Evolutionary conservation across 495 filamentous ascomycete species (phyloP), one percentile per base, ranked within the genome.

Genomic region (Cercophora newfieldiana): DNA sequence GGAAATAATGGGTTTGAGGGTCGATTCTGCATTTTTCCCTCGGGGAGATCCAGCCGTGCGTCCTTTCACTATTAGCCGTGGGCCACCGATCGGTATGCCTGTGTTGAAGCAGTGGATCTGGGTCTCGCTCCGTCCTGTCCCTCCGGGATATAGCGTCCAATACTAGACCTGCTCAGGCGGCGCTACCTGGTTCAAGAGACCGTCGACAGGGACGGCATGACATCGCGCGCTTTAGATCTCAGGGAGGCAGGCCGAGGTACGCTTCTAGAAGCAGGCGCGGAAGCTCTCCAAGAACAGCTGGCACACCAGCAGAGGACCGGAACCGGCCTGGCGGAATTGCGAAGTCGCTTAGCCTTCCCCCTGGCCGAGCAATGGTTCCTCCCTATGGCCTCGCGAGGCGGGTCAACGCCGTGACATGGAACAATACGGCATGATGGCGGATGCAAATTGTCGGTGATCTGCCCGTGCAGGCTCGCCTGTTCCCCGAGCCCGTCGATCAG

Each of bases 221-320:
- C 49, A 63, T 60, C 50, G 49, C n/a, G 29, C 30, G 44, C 26
- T 30, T 63, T 37, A 29, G 49, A 51, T 14, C 28, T 49, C 29
- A n/a, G 58, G 21, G 55, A 37, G 48, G 70, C 68, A 71, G 72
- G 65, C 63, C 60, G 66, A 64, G 73, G 70, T 69, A 69, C 66
- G 69, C 57, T 64, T 67, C 61, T 63, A 50, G 61, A 63, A 63
- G 49, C 18, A 25, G 14, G 29, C 50, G 28, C 25, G 33, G 61
- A 63, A 55, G 29, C 21, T 33, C 22, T 53, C 59, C 8, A 25
- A 1, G 29, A 33, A 10, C 3, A 22, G 58, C 58, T 60, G 29
- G 48, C 58, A 60, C 37, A 16, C 37, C 22, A 60, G 48, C 22
- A 58, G 19, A 33, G 33, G 16, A 8, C 48, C 37, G 61, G 61